Percentiles rank a stretch among this genome's conserved stretches.
These are phyloP conservation scores for Haplographium delicatum DNA, from an alignment of 495 filamentous ascomycete genomes.

Conservation along the genomic window DNA sequence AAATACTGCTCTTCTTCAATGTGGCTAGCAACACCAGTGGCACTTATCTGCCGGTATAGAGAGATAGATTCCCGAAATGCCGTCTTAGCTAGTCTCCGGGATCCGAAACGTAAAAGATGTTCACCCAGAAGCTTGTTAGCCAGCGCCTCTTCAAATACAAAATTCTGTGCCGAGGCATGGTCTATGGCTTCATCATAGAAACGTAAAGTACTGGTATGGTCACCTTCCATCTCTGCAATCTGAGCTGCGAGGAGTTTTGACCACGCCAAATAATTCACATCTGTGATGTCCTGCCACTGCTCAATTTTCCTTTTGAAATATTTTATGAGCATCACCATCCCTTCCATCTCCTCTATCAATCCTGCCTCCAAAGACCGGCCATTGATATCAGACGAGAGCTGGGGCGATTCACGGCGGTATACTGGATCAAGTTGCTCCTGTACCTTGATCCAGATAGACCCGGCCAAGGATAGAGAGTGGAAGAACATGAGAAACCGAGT, in stretches of 20 bases:
- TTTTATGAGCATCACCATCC: conserved; percentile 52
- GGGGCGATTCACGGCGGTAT: not conserved
- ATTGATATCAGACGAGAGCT: not conserved
- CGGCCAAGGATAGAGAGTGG: conserved; percentile 61
- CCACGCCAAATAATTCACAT: conserved; percentile 78
- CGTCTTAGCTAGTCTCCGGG: conserved; percentile 65
- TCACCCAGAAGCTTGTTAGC: conserved; percentile 71
- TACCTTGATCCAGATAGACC: conserved; percentile 55
- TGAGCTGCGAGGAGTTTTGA: conserved; percentile 68
- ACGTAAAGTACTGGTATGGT: conserved; percentile 56
- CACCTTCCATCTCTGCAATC: conserved; percentile 56
- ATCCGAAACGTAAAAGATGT: conserved; percentile 63
- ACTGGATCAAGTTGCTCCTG: conserved; percentile 32
- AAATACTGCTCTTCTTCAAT: conserved; percentile 66
- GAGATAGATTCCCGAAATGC: conserved; percentile 69
- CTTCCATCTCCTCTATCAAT: conserved; percentile 50
- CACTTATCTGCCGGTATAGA: conserved; percentile 69
- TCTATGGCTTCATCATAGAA: conserved; percentile 73
- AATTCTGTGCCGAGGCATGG: conserved; percentile 71
- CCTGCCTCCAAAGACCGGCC: conserved; percentile 24
- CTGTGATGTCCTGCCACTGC: conserved; percentile 58
- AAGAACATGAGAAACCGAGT: conserved; percentile 59
- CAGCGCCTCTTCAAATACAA: conserved; percentile 73
- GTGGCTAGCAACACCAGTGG: conserved; percentile 64
- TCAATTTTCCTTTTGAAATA: conserved; percentile 54